Percentiles rank a stretch among this genome's conserved stretches.
Evolutionary conservation across 2,329 filamentous ascomycete genomes (phyloP).

Genomic region (Fusarium bactridioides): DNA sequence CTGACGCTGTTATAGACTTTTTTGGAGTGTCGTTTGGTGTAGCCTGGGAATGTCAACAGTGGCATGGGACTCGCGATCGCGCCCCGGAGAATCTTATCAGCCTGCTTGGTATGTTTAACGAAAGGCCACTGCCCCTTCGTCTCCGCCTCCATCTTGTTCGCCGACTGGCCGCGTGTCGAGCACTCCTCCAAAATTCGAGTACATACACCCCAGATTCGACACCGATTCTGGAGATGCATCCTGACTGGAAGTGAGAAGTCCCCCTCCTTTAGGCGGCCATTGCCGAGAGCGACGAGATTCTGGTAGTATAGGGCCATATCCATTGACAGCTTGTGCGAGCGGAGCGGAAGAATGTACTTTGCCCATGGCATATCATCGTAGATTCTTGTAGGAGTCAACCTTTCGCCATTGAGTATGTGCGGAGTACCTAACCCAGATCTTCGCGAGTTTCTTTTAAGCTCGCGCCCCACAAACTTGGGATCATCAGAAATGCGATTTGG

Average conservation of each 20-base stretch:
- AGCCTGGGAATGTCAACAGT: neutral
- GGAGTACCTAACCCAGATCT: neutral
- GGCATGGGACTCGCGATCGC: neutral
- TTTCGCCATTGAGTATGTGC: neutral
- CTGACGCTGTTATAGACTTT: neutral
- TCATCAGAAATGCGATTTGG: neutral
- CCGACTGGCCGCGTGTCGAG: neutral
- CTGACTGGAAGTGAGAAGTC: neutral
- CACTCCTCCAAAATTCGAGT: neutral
- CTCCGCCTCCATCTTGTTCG: neutral
- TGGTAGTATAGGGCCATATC: neutral
- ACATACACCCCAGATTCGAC: neutral
- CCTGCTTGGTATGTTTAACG: neutral
- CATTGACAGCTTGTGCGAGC: accelerated
- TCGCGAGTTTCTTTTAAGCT: neutral
- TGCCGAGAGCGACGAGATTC: neutral
- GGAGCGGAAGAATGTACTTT: neutral
- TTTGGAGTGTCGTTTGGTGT: accelerated
- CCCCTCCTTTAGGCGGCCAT: neutral
- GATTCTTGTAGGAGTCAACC: neutral
- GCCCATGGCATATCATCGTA: neutral
- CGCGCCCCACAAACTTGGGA: neutral
- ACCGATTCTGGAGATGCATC: neutral
- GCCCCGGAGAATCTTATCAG: neutral
- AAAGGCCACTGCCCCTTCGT: neutral